These are phyloP conservation scores for Saccharomycopsis oosterbeekiorum DNA, from an alignment of 805 yeast species.

Conservation along the genomic window DNA sequence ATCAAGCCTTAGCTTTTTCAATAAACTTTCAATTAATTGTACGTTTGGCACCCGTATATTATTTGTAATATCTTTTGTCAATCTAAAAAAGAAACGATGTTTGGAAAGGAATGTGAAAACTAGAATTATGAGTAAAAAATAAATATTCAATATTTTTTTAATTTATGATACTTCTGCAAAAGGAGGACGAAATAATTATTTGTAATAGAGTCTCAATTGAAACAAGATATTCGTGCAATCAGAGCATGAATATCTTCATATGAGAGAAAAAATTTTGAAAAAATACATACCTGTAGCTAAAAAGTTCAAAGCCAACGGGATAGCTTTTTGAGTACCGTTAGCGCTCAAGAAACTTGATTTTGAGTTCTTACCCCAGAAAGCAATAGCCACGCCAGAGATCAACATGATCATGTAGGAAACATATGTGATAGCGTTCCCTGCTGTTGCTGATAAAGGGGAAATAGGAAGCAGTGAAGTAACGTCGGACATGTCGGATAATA, in stretches of 20 bases:
- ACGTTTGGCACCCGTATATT: conserved; percentile 38
- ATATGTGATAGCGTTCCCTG: conserved; percentile 57
- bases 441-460: conserved; percentile 32
- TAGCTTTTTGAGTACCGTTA: conserved; percentile 68
- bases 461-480: background rate
- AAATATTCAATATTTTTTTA: too few relatives aligned
- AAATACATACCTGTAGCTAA: conserved; percentile 75
- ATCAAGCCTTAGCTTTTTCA: background rate
- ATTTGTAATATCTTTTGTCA: conserved; percentile 5
- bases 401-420: conserved; percentile 47
- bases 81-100: too few relatives aligned
- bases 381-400: conserved; percentile 45
- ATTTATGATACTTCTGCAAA: background rate
- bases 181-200: background rate
- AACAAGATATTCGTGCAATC: background rate
- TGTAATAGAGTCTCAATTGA: conserved; percentile 1
- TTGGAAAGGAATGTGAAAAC: too few relatives aligned
- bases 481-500: background rate
- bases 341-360: conserved; percentile 57
- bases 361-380: conserved; percentile 44
- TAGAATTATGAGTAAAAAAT: too few relatives aligned
- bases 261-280: background rate
- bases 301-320: conserved; percentile 80
- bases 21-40: background rate
- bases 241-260: background rate